phyloP scores from a whole-genome alignment of 768 basidiomycete species.

The Amanita rimosa region DNA sequence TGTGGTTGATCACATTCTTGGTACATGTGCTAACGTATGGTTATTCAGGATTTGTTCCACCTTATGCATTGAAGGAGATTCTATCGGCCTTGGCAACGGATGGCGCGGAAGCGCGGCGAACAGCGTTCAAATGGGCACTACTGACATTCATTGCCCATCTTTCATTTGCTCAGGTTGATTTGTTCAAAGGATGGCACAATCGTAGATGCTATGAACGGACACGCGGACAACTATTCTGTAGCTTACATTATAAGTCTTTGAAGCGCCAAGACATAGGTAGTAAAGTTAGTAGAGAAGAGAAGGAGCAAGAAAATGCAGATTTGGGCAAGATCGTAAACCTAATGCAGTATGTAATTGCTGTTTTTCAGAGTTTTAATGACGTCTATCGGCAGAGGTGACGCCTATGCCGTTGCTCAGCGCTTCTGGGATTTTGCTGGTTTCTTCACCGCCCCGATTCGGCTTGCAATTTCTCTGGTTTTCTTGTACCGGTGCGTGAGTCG shows the following conservation, averaged over 20 bases:
- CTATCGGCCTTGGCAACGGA: constrained; percentile 35
- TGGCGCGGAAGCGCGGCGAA: constrained; percentile 26
- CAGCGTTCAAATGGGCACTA: constrained; percentile 49
- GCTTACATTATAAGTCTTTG: constrained; percentile 58
- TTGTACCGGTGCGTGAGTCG: constrained; percentile 47
- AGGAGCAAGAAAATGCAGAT: constrained; percentile 34
- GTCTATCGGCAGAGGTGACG: constrained; percentile 41
- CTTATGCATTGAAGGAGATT: constrained; percentile 55
- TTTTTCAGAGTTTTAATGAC: constrained; percentile 4
- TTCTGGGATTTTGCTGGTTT: constrained; percentile 65
- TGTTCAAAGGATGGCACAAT: constrained; percentile 56
- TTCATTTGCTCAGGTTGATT: constrained; percentile 56
- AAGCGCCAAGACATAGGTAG: constrained; percentile 48
- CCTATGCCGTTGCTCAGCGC: constrained; percentile 57
- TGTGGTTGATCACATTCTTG: constrained; percentile 9
- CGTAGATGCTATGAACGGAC: constrained; percentile 63
- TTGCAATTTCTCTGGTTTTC: constrained; percentile 58
- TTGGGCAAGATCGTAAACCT: constrained; percentile 66
- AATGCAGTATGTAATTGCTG: constrained; percentile 44
- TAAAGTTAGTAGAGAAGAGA: constrained; percentile 22
- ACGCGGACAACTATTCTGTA: constrained; percentile 60
- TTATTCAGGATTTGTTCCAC: constrained; percentile 47
- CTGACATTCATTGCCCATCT: constrained; percentile 50
- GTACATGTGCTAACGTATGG: constrained; percentile 1
- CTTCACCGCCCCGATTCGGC: constrained; percentile 50